Percentiles rank a stretch among this genome's conserved stretches.
Evolutionary conservation across 2,329 filamentous ascomycete genomes (phyloP).

Genomic region (Pseudocercospora pini-densiflorae): DNA sequence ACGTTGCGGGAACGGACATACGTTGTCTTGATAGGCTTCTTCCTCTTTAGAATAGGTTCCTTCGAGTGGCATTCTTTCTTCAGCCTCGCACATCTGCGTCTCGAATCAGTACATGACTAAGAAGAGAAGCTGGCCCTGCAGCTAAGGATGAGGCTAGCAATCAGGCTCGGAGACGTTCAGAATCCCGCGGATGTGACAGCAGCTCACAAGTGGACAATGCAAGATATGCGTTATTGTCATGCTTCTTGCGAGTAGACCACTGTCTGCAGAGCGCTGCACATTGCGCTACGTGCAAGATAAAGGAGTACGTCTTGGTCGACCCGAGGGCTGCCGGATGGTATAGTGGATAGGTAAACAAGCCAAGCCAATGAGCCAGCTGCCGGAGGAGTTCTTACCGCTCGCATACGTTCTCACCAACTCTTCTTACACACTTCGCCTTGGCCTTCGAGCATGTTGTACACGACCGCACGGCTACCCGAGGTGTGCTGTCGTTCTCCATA

Average conservation of each 20-base stretch:
- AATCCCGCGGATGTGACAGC: neutral
- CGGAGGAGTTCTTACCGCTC: constrained; percentile 30
- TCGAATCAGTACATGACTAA: constrained; percentile 2
- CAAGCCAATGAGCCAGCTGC: too few relatives aligned
- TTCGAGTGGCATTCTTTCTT: constrained; percentile 39
- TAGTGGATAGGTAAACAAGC: neutral
- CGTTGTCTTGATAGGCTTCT: constrained; percentile 37
- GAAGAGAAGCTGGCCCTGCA: neutral
- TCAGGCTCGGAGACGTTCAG: neutral
- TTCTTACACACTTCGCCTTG: constrained; percentile 41
- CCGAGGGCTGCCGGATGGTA: too few relatives aligned
- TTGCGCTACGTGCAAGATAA: neutral
- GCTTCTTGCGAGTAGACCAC: too few relatives aligned
- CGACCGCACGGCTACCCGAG: constrained; percentile 22
- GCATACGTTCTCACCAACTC: constrained; percentile 30
- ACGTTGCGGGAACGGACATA: constrained; percentile 22
- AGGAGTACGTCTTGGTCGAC: neutral
- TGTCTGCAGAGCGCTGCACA: neutral
- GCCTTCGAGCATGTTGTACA: constrained; percentile 40
- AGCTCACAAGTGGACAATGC: neutral
- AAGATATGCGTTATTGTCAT: too few relatives aligned
- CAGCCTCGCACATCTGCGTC: constrained; percentile 35
- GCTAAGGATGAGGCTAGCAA: neutral
- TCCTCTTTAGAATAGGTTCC: constrained; percentile 33
- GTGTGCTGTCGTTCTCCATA: constrained; percentile 5